Percentiles rank a stretch among this genome's conserved stretches.
These are phyloP conservation scores for Coemansia sp. DNA, from an alignment of 192 early-diverging fungal species.

Conservation along the genomic window DNA sequence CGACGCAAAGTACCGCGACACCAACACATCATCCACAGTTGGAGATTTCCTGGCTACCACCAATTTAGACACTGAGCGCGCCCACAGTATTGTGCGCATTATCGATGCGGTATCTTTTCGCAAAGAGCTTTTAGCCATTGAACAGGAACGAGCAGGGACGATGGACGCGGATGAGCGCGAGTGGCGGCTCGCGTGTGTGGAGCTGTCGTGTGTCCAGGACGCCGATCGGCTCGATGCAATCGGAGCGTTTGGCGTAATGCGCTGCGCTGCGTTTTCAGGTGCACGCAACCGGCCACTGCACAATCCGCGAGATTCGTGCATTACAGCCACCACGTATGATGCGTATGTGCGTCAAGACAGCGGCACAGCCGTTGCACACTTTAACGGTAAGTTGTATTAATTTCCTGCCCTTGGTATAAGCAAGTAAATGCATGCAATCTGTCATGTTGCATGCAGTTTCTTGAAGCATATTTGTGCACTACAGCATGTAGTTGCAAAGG, in stretches of 20 bases:
- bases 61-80: constrained; percentile 43
- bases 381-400: constrained; percentile 56
- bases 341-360: constrained; percentile 58
- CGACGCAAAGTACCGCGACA: constrained; percentile 64
- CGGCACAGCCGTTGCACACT: constrained; percentile 63
- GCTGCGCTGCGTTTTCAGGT: constrained; percentile 69
- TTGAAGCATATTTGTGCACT: neutral
- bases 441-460: neutral
- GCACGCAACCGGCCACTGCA: constrained; percentile 63
- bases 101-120: constrained; percentile 65
- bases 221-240: constrained; percentile 73
- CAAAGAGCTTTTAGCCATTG: constrained; percentile 62
- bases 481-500: neutral
- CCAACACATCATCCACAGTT: constrained; percentile 44
- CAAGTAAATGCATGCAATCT: neutral
- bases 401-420: neutral
- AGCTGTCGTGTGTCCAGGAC: constrained; percentile 70
- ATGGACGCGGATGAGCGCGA: constrained; percentile 28
- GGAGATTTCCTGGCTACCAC: constrained; percentile 55
- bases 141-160: constrained; percentile 26
- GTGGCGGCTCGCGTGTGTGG: constrained; percentile 60
- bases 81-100: constrained; percentile 57
- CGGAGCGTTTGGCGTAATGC: constrained; percentile 71
- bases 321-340: constrained; percentile 60
- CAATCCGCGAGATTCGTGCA: constrained; percentile 55